Evolutionary conservation across 116 monocot species (phyloP), one percentile per base, ranked within the genome.

Genomic region (Phalaenopsis hybrid): DNA sequence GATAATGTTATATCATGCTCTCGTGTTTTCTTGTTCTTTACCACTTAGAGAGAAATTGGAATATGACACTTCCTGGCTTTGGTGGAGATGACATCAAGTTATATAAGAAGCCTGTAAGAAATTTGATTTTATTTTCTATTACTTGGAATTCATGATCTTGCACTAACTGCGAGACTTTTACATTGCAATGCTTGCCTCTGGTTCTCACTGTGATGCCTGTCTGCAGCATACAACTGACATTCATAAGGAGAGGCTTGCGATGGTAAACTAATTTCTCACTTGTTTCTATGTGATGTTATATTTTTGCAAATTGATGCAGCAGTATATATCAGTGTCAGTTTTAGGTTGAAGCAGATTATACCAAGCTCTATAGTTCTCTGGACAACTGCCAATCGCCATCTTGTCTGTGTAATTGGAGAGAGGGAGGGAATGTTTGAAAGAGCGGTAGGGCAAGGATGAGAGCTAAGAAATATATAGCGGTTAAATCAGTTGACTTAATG

Each of bases 61-160:
- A 93, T 79, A 93, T 98, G 79, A 85, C 86, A 34, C 79, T 92
- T 1, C 98, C 98, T 83, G 98, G 98, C 58, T 95, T 92, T 83
- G 84, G 95, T 76, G 95, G 98, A 82, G 98, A 98, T 85, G 98
- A 98, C 67, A 89, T 98, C 10, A 98, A 98, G 83, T 82, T 84
- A 51, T 95, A 90, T 77, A 95, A 93, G 86, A 98, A 95, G 73
- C 93, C 86, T 80, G 98, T 93, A 87, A 82, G 87, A 77, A 25
- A 41, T 73, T 79, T 37, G 8, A 44, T 31, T 78, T 20, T 28
- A 75, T 83, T 33, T 84, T 61, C 15, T 28, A 69, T 79, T 15
- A 13, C 49, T 72, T 75, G 4, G 75, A 74, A 17, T 20, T 33
- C 7, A 75, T 74, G 67, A n/a, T 77, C 28, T 9, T 43, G 28